phyloP scores from a whole-genome alignment of 495 filamentous ascomycete genomes.

The Neurospora sp. region DNA sequence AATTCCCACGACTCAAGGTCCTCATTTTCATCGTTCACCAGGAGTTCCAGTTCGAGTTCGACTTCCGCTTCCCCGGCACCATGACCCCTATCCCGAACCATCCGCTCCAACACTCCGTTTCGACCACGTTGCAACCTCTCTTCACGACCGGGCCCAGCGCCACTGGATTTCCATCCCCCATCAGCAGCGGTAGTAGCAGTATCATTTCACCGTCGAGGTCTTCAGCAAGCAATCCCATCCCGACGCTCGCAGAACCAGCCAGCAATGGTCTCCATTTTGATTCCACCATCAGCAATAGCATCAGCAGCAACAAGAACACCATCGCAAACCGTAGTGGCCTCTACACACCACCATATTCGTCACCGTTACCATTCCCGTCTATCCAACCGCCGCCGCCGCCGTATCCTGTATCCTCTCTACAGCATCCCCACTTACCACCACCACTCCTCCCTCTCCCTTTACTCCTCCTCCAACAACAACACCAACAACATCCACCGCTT shows the following conservation, averaged over 20 bases:
- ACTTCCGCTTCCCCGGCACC: conserved; percentile 22
- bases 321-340: not conserved
- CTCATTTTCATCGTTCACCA: conserved; percentile 39
- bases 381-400: not conserved
- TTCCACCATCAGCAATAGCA: not conserved
- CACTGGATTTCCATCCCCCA: conserved; percentile 6
- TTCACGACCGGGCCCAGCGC: not conserved
- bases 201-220: not conserved
- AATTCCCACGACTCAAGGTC: conserved; percentile 31
- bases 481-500: not conserved
- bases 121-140: not conserved
- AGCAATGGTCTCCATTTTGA: not conserved
- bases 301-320: not conserved
- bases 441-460: not conserved
- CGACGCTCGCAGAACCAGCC: not conserved
- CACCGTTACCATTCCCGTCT: not conserved
- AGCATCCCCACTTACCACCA: not conserved
- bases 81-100: conserved; percentile 16
- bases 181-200: not conserved
- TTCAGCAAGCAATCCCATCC: not conserved
- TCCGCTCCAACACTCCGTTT: not conserved
- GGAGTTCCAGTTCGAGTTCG: conserved; percentile 37
- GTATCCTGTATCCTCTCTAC: not conserved
- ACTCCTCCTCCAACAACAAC: not conserved
- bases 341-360: not conserved